Conservation (phyloP, 257 asterid species). For the Solanum sejunctum region DNA sequence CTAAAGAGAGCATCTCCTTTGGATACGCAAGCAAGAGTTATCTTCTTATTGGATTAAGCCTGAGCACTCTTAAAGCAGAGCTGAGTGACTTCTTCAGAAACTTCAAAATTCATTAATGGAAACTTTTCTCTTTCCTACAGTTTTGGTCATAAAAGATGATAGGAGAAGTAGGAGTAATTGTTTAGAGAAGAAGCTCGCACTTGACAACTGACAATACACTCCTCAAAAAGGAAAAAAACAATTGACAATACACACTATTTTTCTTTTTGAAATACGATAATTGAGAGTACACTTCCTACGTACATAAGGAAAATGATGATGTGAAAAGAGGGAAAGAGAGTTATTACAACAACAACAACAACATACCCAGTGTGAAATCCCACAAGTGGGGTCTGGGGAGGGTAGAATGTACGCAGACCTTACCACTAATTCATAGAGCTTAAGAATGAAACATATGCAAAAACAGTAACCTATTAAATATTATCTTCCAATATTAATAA, state of each 20-base stretch:
- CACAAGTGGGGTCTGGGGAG: too few species aligned
- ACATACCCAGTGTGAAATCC: too few species aligned
- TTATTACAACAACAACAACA: too few species aligned
- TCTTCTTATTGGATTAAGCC: not conserved
- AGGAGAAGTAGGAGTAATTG: not conserved
- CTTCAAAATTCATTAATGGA: not conserved
- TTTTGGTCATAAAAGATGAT: not conserved
- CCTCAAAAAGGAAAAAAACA: not conserved
- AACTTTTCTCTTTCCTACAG: not conserved
- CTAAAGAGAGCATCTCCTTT: not conserved
- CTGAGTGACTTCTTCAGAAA: not conserved
- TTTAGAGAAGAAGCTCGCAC: not conserved
- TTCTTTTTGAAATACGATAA: not conserved
- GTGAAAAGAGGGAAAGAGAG: not conserved
- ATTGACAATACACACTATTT: not conserved
- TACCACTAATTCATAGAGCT: not conserved
- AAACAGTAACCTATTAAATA: not conserved
- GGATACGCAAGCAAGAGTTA: not conserved
- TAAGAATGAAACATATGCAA: not conserved
- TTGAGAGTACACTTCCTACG: not conserved
- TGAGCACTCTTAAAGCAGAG: not conserved
- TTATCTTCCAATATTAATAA: not conserved
- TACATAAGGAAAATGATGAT: not conserved
- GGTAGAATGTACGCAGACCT: too few species aligned
- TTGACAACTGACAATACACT: not conserved